These are phyloP conservation scores for Leptomonas seymouri DNA, from an alignment of 208 protist species.

Conservation along the genomic window DNA sequence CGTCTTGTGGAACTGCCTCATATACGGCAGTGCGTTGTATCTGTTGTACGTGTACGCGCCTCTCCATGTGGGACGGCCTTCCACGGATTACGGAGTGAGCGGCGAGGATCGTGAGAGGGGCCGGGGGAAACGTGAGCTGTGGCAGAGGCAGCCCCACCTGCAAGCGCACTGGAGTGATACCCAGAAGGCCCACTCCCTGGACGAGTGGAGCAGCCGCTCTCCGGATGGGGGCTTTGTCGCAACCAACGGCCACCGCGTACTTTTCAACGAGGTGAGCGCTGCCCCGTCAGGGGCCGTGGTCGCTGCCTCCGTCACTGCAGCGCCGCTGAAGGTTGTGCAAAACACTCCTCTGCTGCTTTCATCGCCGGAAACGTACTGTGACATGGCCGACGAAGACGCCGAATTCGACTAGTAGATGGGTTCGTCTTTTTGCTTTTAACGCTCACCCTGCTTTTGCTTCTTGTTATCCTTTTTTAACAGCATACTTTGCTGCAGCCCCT, in stretches of 20 bases:
- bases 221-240: background rate
- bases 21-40: constrained; percentile 41
- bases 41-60: constrained; percentile 29
- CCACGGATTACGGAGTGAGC: constrained; percentile 10
- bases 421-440: background rate
- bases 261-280: background rate
- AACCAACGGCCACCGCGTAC: background rate
- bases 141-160: constrained; percentile 13
- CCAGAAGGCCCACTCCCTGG: constrained; percentile 22
- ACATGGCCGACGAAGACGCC: constrained; percentile 26
- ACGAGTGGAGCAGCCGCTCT: constrained; percentile 23
- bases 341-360: background rate
- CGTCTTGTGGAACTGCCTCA: constrained; percentile 35
- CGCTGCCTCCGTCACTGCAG: background rate
- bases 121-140: constrained; percentile 1
- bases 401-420: constrained; percentile 3
- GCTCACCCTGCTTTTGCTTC: background rate
- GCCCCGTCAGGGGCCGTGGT: background rate
- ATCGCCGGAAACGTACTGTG: background rate
- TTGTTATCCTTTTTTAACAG: no score
- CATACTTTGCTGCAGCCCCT: no score
- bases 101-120: constrained; percentile 14
- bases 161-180: constrained; percentile 22
- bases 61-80: no score
- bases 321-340: background rate